Evolutionary conservation across 1,284 basidiomycete genomes (phyloP), one percentile per base, ranked within the genome.

Genomic region (Porogramme epimiltina): DNA sequence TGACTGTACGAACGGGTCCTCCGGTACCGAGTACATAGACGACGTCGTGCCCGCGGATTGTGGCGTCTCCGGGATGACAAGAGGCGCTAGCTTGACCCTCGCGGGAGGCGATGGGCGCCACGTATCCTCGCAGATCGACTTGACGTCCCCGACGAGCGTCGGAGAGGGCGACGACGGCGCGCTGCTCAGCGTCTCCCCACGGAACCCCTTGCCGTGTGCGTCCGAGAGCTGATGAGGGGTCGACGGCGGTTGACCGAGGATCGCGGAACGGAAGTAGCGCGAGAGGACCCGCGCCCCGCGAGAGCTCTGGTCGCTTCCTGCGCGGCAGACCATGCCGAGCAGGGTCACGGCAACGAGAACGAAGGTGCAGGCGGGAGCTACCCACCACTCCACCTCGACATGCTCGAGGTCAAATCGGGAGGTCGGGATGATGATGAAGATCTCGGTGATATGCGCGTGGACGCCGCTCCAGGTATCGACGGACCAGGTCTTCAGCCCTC

Each of bases 71-170:
- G 61, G 61, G 33, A 64, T 58, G 37, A 56, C 54, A 31, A 65
- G 58, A 2, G 52, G 59, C 25, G 56, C 36, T 10, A 61, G 51
- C 50, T 62, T 60, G 42, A 58, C 40, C 44, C 61, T 63, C 39
- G 49, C 42, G 3, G 60, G 57, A 4, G 66, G 60, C 54, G 70
- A 73, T 38, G 69, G 57, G 41, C 75, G 71, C 33, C 79, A 67
- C 63, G 75, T 74, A 49, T 79, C 78, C 52, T 82, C 79, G 78
- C 77, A 80, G n/a, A 75, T 78, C 11, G 79, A 79, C 58, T 72
- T 78, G 34, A 78, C 66, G 31, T 63, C 60, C 38, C 66, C 57
- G 15, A 66, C 50, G 18, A 68, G 62, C 2, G 55, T 56, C 1
- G 63, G 62, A 3, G 65, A 60, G 15, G 58, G 62, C 4, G 65